Percentiles rank a stretch among this genome's conserved stretches.
Conservation (phyloP, 2,329 filamentous ascomycete genomes). For the Colletotrichum spaethianum region DNA sequence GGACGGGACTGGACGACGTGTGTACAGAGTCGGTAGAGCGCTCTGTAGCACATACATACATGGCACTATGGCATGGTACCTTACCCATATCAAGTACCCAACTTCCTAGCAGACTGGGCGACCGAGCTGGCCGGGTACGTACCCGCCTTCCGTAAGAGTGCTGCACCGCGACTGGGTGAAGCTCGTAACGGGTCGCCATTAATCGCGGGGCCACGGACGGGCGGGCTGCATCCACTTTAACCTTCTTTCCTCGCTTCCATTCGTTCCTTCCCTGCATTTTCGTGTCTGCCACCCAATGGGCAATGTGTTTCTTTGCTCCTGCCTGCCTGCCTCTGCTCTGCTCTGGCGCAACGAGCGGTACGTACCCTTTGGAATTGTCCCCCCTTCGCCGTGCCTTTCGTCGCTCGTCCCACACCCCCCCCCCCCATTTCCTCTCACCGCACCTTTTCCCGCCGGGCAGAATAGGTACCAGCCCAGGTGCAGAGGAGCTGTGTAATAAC, state of each 20-base stretch:
- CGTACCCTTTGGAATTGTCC: constrained; percentile 4
- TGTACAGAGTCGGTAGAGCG: too few species aligned
- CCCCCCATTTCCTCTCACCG: constrained; percentile 32
- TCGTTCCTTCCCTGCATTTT: constrained; percentile 18
- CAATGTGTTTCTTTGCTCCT: background rate
- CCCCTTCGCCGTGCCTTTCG: constrained; percentile 5
- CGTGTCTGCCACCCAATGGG: background rate
- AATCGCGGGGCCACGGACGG: background rate
- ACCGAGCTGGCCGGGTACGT: background rate
- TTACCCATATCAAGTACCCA: too few species aligned
- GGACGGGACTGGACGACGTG: background rate
- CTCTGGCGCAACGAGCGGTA: background rate
- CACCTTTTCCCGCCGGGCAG: constrained; percentile 31
- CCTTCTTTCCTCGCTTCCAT: constrained; percentile 40
- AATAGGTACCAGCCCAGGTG: constrained; percentile 16
- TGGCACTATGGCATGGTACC: too few species aligned
- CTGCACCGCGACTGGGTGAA: constrained; percentile 1
- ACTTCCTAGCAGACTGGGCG: too few species aligned
- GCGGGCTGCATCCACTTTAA: constrained; percentile 33
- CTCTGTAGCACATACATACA: too few species aligned
- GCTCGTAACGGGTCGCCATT: background rate
- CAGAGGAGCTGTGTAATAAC: constrained; percentile 10
- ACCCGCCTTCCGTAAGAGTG: background rate
- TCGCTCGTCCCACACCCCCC: constrained; percentile 35
- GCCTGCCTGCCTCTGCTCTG: background rate